A percentile compares a stretch with the other conserved stretches of the same genome.
phyloP scores from a whole-genome alignment of 228 moss, liverwort and hornwort species.

The Sphagnum fallax region DNA sequence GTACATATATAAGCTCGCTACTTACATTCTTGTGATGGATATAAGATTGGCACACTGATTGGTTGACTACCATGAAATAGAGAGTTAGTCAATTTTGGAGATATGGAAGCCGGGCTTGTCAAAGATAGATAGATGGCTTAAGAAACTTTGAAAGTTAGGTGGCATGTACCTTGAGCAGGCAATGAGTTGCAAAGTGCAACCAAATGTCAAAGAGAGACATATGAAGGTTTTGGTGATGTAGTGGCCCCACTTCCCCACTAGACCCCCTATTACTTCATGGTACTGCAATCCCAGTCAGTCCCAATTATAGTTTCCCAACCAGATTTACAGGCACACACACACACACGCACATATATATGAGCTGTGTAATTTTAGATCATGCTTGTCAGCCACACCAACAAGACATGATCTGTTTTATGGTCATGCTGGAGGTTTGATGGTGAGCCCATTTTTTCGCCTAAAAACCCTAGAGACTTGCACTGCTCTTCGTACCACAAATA shows the following conservation, averaged over 20 bases:
- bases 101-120: background rate
- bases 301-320: background rate
- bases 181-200: constrained; percentile 13
- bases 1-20: too few species aligned
- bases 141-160: background rate
- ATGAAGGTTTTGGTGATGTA: constrained; percentile 5
- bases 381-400: background rate
- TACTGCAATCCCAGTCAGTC: constrained; percentile 3
- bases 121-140: background rate
- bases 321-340: background rate
- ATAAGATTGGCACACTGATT: background rate
- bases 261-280: constrained; percentile 15
- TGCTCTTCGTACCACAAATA: background rate
- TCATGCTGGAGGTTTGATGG: too few species aligned
- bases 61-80: background rate
- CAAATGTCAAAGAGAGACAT: constrained; percentile 6
- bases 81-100: background rate
- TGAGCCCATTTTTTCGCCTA: background rate
- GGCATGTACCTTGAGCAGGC: constrained; percentile 10
- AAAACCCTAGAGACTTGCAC: background rate
- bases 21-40: background rate
- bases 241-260: constrained; percentile 11
- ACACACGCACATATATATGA: background rate
- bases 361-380: background rate
- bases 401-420: too few species aligned